phyloP scores from a whole-genome alignment of 1,139 yeast genomes.

The Nakaseomyces bracarensis region DNA sequence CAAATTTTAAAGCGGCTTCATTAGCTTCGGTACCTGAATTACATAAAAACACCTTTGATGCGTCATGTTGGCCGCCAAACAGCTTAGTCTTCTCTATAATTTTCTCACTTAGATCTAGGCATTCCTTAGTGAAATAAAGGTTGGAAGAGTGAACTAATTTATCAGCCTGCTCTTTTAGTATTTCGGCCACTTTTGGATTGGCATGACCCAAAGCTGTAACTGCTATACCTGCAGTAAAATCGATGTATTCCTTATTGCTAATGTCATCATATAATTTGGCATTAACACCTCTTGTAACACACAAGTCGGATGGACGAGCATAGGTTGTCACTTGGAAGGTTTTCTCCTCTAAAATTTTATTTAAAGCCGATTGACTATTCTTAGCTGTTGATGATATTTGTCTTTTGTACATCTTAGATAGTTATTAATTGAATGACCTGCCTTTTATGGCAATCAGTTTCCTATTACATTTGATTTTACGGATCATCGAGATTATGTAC shows the following conservation, averaged over 20 bases:
- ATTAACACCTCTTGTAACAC: slow-evolving; percentile 29
- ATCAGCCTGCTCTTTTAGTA: slow-evolving; percentile 61
- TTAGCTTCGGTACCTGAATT: slow-evolving; percentile 97
- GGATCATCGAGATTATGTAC: too few relatives aligned
- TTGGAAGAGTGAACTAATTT: slow-evolving; percentile 79
- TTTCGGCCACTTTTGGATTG: slow-evolving; percentile 60
- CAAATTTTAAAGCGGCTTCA: slow-evolving; percentile 95
- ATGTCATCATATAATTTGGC: slow-evolving; percentile 42
- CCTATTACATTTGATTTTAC: too few relatives aligned
- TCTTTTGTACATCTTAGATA: slow-evolving; percentile 17
- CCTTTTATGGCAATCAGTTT: too few relatives aligned
- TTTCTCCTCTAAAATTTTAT: slow-evolving; percentile 12
- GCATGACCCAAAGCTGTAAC: slow-evolving; percentile 93
- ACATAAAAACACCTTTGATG: slow-evolving; percentile 76
- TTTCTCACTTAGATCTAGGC: slow-evolving; percentile 68
- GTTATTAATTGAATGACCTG: too few relatives aligned
- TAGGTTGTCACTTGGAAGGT: slow-evolving; percentile 30
- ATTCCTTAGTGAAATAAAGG: slow-evolving; percentile 74
- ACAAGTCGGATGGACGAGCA: slow-evolving; percentile 30
- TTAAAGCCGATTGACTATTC: slow-evolving; percentile 6
- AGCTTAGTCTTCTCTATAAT: slow-evolving; percentile 59
- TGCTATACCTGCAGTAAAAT: slow-evolving; percentile 93
- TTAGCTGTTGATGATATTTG: slow-evolving; percentile 13
- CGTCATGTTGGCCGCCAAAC: slow-evolving; percentile 72
- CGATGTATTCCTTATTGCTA: slow-evolving; percentile 70